Percentiles rank a stretch among this genome's conserved stretches.
phyloP scores from a whole-genome alignment of 176 grass and related monocot genomes.

The Sorghum bicolor region DNA sequence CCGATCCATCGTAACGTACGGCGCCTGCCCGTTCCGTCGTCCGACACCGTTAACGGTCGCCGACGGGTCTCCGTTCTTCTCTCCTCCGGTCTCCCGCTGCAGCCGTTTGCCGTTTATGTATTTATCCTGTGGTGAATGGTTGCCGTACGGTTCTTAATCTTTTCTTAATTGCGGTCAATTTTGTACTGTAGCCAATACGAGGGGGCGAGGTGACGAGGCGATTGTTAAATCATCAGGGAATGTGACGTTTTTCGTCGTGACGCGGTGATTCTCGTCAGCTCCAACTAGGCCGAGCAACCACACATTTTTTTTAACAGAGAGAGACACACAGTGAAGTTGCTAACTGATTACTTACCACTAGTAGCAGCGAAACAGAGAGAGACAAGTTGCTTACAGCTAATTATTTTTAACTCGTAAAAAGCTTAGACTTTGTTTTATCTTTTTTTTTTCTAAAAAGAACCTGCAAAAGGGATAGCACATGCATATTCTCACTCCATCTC shows the following conservation, averaged over 20 bases:
- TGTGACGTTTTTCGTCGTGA: neutral
- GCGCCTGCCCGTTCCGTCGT: neutral
- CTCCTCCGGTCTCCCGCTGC: too few relatives aligned
- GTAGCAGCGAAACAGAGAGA: neutral
- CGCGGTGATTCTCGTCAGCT: neutral
- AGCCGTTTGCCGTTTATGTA: neutral
- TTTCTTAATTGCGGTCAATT: neutral
- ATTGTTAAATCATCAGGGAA: slow-evolving; percentile 3
- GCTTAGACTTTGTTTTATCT: too few relatives aligned
- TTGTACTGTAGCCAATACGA: too few relatives aligned
- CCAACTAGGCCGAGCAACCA: slow-evolving; percentile 8
- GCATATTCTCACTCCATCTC: too few relatives aligned
- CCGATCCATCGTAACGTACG: neutral
- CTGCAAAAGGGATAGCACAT: too few relatives aligned
- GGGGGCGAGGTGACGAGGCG: neutral
- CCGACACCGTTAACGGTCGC: neutral
- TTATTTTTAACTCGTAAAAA: too few relatives aligned
- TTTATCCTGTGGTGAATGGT: neutral
- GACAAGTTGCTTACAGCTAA: neutral
- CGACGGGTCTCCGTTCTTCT: neutral
- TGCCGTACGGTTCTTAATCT: neutral
- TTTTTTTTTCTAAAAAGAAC: too few relatives aligned
- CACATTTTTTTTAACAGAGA: neutral
- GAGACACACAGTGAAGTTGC: neutral
- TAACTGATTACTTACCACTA: neutral